Base-by-base conservation (phyloP, 441 rosid species). In the Croton laevigatus region DNA sequence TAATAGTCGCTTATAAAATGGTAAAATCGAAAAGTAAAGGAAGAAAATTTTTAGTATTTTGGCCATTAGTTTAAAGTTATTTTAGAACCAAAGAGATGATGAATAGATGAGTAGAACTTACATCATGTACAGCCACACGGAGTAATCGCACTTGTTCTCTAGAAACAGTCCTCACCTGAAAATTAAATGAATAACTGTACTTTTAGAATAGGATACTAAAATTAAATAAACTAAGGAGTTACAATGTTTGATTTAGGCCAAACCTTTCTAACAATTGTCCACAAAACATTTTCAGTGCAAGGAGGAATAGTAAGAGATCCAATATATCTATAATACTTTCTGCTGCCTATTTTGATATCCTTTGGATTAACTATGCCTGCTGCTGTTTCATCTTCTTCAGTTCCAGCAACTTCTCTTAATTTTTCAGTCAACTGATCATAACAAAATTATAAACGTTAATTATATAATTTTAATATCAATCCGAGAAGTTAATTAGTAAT, bases 221-320 rank as follows among this genome's bases (percentile, higher is more conserved):
- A n/a, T n/a, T n/a, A n/a, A n/a, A n/a, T n/a, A n/a, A n/a, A n/a
- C n/a, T n/a, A n/a, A n/a, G n/a, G n/a, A n/a, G n/a, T n/a, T n/a
- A n/a, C n/a, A n/a, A n/a, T n/a, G n/a, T 2, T 16, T 20, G 2
- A 65, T 3, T n/a, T 37, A 4, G 36, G 19, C 3, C 37, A n/a
- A 37, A 91, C 97, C 91, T 93, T 84, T 68, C 53, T 76, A 42
- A 85, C 76, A 61, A 93, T 77, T 44, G 84, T 84, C 98, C 97
- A 93, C 19, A 68, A 17, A 22, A 90, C 94, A 65, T 87, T 81
- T 76, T 90, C 85, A 13, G 88, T 81, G 80, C 98, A 93, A 1
- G 98, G 97, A 72, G 98, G 98, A 63, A 80, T 5, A 8, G 98
- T 93, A 36, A 93, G 98, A 70, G 98, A 93, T 34, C 97, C 98